Evolutionary conservation across 441 rosid species (phyloP), one percentile per base, ranked within the genome.

Genomic region (Arabidopsis hybrid): DNA sequence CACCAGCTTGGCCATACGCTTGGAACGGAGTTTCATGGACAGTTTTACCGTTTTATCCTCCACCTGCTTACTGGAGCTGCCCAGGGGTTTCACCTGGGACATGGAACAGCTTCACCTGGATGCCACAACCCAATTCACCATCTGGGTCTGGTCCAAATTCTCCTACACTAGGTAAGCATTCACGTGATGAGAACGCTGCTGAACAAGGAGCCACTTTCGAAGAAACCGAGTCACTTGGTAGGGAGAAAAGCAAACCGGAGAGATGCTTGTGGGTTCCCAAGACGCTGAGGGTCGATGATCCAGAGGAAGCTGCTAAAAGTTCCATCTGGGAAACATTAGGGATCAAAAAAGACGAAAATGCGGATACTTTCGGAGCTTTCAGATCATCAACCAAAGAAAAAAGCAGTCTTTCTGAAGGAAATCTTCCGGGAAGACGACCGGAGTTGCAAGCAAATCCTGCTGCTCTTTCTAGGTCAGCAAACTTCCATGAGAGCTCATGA

Each of bases 81-180:
- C 47, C 87, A 10, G 83, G 86, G 1, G 69, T 65, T 66, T 60
- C 80, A 9, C 91, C 98, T 0, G 89, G 86, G 12, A 8, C 88
- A 42, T 94, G 98, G 97, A 88, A 77, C 63, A 56, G 81, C 67
- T 72, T 78, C 53, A 83, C 95, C 1, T 89, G 97, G 95, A 71
- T 82, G 78, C 84, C 92, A 38, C 97, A 87, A 67, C 86, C 93
- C 63, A 66, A 85, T 57, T 85, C 91, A 58, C 89, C 89, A 21
- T 70, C 79, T 1, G 76, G 78, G 12, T 87, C 95, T 0, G 78
- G 85, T 74, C 97, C 96, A 1, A 88, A 85, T 65, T 89, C 91
- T 51, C 96, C 95, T 11, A 90, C 91, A 29, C 69, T 95, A 55
- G 99, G 97, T 46, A 95, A 95, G 65, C 99, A 95, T 82, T 90